Conservation (phyloP, 2,329 filamentous ascomycete species). For the Aspergillus terreus region DNA sequence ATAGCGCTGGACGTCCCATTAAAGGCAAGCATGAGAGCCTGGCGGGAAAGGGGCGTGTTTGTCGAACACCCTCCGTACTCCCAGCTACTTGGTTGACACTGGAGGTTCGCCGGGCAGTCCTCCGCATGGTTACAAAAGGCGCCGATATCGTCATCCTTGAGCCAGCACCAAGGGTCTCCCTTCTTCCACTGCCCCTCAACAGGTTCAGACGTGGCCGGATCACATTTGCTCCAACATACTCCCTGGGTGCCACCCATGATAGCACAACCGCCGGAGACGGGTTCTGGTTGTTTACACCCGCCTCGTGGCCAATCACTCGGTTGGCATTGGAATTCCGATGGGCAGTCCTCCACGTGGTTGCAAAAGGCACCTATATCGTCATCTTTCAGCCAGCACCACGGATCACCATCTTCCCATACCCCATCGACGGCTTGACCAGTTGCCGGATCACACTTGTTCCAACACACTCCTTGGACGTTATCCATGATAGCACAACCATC, state of each 20-base stretch:
- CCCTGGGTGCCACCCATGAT: not conserved
- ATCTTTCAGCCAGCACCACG: conserved; percentile 5
- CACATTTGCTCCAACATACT: conserved; percentile 5
- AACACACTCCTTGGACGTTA: not conserved
- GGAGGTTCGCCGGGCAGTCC: not conserved
- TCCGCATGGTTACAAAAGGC: not conserved
- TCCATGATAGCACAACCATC: not conserved
- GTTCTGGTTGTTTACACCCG: no score
- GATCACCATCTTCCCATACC: not conserved
- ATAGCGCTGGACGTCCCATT: not conserved
- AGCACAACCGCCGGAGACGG: not conserved
- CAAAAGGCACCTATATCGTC: conserved; percentile 3
- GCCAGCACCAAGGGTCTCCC: conserved; percentile 6
- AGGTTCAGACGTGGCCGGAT: not conserved
- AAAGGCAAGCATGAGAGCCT: not conserved
- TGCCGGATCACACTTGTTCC: conserved; percentile 2
- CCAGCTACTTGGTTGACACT: conserved; percentile 5
- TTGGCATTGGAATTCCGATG: not conserved
- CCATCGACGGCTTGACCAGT: not conserved
- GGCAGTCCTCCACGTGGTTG: not conserved
- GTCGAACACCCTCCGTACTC: not conserved
- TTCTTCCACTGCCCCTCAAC: not conserved
- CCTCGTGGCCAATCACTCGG: not conserved
- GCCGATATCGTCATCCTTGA: not conserved
- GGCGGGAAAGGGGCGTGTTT: not conserved